These are phyloP conservation scores for Colletotrichum sp. DNA, from an alignment of 2,329 filamentous ascomycete species.

Conservation along the genomic window DNA sequence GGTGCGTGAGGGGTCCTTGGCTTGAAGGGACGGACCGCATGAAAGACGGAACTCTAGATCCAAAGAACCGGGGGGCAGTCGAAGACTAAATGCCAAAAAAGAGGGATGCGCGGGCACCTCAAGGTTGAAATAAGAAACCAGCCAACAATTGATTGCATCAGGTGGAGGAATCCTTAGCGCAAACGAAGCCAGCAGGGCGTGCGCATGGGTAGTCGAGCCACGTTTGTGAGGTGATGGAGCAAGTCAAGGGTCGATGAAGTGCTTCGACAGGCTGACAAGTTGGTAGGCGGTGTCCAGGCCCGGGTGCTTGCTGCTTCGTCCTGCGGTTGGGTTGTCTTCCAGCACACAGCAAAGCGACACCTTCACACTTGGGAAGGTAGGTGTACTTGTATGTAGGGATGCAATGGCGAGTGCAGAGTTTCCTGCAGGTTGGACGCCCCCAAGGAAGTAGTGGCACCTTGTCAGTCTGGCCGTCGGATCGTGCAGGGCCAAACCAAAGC, in stretches of 20 bases:
- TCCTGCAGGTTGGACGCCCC: slow-evolving; percentile 5
- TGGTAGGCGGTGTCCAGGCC: background rate
- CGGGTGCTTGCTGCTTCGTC: background rate
- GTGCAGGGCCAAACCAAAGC: background rate
- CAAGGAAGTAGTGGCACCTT: slow-evolving; percentile 6
- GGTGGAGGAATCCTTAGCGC: background rate
- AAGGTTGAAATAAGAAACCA: background rate
- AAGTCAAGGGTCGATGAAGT: background rate
- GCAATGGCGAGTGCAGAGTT: background rate
- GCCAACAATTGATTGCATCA: background rate
- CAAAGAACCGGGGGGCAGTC: background rate
- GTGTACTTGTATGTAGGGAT: slow-evolving; percentile 8
- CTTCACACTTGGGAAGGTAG: background rate
- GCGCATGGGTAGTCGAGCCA: slow-evolving; percentile 8
- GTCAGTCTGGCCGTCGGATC: background rate
- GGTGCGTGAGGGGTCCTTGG: background rate
- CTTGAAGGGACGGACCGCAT: slow-evolving; percentile 1
- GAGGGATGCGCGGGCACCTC: background rate
- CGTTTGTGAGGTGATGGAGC: background rate
- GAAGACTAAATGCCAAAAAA: background rate
- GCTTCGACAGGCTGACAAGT: background rate
- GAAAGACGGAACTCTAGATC: background rate
- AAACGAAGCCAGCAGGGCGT: background rate
- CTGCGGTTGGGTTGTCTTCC: background rate
- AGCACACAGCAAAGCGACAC: background rate